phyloP scores from a whole-genome alignment of 2,329 filamentous ascomycete genomes.

The Rhinocladiella mackenziei region DNA sequence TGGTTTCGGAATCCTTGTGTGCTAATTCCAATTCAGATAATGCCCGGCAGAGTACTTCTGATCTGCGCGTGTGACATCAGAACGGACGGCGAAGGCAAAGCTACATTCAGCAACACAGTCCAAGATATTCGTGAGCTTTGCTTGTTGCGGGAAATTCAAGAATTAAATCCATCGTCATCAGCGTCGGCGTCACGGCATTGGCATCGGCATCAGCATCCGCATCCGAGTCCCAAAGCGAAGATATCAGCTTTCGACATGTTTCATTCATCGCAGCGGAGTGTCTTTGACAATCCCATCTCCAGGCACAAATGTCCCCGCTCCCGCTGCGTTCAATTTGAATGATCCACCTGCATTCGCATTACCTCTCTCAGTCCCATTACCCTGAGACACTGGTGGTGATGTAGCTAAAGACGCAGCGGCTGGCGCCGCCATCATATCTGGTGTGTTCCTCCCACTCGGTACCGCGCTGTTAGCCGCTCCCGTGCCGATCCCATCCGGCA shows the following conservation, averaged over 20 bases:
- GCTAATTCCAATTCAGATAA: too few relatives aligned
- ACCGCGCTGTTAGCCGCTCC: slow-evolving; percentile 22
- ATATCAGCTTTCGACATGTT: background rate
- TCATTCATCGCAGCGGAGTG: slow-evolving; percentile 23
- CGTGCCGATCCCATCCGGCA: slow-evolving; percentile 31
- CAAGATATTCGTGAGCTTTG: too few relatives aligned
- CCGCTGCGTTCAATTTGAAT: slow-evolving; percentile 22
- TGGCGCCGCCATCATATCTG: slow-evolving; percentile 24
- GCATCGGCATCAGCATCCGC: background rate
- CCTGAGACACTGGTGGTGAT: slow-evolving; percentile 15
- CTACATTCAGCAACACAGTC: too few relatives aligned
- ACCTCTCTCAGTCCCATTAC: slow-evolving; percentile 5
- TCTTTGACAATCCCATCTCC: slow-evolving; percentile 27
- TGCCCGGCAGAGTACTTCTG: too few relatives aligned
- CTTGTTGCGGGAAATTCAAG: too few relatives aligned
- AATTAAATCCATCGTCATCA: too few relatives aligned
- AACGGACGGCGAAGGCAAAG: too few relatives aligned
- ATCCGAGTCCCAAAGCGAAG: too few relatives aligned
- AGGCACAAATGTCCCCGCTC: slow-evolving; percentile 22
- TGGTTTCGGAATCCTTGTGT: too few relatives aligned
- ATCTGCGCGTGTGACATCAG: too few relatives aligned
- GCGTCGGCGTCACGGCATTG: too few relatives aligned
- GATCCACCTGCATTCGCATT: slow-evolving; percentile 3
- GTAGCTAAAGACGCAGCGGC: slow-evolving; percentile 15
- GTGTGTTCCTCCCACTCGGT: slow-evolving; percentile 32